Evolutionary conservation across 1,284 basidiomycete species (phyloP).

Genomic region (Microstroma glucosiphilum): DNA sequence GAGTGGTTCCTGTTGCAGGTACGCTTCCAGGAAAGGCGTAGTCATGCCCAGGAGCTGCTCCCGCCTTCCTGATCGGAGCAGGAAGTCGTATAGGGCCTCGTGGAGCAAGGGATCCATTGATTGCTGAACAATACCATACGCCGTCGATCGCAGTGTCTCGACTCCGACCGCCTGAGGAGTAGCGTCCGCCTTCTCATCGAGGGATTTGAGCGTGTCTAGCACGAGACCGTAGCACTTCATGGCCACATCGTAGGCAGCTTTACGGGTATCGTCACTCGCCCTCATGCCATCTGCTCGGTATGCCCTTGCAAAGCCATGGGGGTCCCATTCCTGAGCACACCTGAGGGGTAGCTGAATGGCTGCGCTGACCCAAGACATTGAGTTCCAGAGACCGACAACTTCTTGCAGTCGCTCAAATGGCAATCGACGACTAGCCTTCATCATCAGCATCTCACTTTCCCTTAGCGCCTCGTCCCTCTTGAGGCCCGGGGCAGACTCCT

Average conservation of each 20-base stretch:
- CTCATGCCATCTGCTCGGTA: conserved; percentile 60
- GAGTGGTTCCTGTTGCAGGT: conserved; percentile 73
- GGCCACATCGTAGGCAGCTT: conserved; percentile 56
- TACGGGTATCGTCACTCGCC: conserved; percentile 59
- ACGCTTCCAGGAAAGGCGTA: conserved; percentile 76
- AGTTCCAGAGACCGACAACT: conserved; percentile 76
- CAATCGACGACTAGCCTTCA: conserved; percentile 75
- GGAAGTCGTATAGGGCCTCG: conserved; percentile 88
- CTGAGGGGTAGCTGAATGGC: conserved; percentile 78
- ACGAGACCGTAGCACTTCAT: conserved; percentile 62
- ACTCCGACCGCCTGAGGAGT: conserved; percentile 47
- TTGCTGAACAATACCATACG: conserved; percentile 59
- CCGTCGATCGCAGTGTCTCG: conserved; percentile 42
- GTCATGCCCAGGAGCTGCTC: conserved; percentile 68
- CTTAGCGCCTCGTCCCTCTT: conserved; percentile 60
- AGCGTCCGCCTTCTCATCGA: conserved; percentile 59
- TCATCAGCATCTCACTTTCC: conserved; percentile 61
- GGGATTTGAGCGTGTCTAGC: conserved; percentile 66
- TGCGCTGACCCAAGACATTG: conserved; percentile 74
- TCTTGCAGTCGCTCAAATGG: conserved; percentile 78
- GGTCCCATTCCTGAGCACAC: conserved; percentile 75
- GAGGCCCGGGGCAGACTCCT: conserved; percentile 60
- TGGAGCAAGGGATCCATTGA: conserved; percentile 90
- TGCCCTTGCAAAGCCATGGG: conserved; percentile 56
- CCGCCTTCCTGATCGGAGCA: conserved; percentile 69